Evolutionary conservation across 352 stramenopile species (phyloP).

Genomic region (Globisporangium sylvaticum): DNA sequence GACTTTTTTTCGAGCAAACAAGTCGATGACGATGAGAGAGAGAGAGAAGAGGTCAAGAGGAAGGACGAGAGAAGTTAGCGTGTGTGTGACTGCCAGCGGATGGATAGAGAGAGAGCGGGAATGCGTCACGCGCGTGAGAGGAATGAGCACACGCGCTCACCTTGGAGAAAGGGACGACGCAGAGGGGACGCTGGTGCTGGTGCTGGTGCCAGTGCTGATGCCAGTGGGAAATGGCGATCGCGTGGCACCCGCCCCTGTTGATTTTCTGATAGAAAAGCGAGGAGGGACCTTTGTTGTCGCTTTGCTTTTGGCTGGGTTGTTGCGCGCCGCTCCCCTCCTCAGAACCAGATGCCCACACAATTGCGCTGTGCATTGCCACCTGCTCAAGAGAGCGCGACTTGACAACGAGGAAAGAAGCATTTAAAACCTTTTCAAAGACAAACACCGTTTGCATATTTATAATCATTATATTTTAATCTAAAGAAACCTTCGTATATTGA

Average conservation of each 20-base stretch:
- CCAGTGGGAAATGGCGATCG: not conserved
- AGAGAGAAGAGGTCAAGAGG: not conserved
- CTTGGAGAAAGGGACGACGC: not conserved
- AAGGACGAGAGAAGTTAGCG: not conserved
- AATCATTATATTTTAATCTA: too few relatives aligned
- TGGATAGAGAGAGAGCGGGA: not conserved
- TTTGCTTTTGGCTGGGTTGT: not conserved
- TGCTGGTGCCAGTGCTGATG: not conserved
- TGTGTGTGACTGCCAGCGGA: not conserved
- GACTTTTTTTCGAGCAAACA: not conserved
- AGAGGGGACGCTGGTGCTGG: not conserved
- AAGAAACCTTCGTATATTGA: too few relatives aligned
- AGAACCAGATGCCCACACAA: conserved; percentile 1
- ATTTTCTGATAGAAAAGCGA: not conserved
- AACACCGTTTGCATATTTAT: too few relatives aligned
- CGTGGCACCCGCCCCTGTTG: not conserved
- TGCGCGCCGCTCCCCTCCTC: not conserved
- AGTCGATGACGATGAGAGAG: not conserved
- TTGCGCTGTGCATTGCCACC: not conserved
- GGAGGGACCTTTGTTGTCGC: not conserved
- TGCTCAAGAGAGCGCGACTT: not conserved
- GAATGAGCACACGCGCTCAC: not conserved
- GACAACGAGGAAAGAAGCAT: not conserved
- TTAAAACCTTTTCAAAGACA: not conserved
- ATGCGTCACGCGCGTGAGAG: not conserved